A percentile compares a stretch with the other conserved stretches of the same genome.
Evolutionary conservation across 176 grass and related monocot species (phyloP).

Genomic region (Calamus simplicifolius): DNA sequence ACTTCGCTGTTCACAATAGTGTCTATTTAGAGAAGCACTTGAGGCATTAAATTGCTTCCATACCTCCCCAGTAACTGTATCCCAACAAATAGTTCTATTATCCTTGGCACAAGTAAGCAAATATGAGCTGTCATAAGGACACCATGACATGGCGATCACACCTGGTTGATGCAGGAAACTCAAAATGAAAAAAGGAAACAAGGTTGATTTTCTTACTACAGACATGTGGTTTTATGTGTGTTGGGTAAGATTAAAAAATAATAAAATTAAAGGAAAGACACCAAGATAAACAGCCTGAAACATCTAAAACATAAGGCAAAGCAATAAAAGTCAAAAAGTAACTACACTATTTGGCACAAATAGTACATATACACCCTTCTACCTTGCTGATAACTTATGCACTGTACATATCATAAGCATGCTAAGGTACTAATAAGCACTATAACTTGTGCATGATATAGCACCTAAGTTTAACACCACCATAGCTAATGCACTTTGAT

Average conservation of each 20-base stretch:
- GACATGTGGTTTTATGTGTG: no score
- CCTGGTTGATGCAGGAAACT: constrained; percentile 36
- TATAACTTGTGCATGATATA: no score
- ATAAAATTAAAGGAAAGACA: neutral
- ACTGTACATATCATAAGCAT: no score
- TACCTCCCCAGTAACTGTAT: constrained; percentile 96
- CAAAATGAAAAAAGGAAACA: constrained; percentile 16
- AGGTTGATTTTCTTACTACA: neutral
- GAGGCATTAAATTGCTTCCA: constrained; percentile 9
- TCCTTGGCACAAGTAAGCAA: constrained; percentile 98
- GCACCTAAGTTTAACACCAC: no score
- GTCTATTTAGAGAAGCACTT: neutral
- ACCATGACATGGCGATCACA: constrained; percentile 99
- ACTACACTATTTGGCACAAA: no score
- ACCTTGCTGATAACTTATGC: no score
- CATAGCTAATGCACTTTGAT: no score
- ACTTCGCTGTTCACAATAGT: no score
- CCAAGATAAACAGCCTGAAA: neutral
- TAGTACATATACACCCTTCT: no score
- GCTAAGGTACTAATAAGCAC: no score
- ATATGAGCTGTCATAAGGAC: constrained; percentile 93
- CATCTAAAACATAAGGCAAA: constrained; percentile 6
- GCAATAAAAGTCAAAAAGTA: no score
- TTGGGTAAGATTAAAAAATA: neutral
- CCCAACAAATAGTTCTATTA: constrained; percentile 99